These are phyloP conservation scores for Chernovozyma sophiae-reginae DNA, from an alignment of 1,139 yeast species.

Conservation along the genomic window DNA sequence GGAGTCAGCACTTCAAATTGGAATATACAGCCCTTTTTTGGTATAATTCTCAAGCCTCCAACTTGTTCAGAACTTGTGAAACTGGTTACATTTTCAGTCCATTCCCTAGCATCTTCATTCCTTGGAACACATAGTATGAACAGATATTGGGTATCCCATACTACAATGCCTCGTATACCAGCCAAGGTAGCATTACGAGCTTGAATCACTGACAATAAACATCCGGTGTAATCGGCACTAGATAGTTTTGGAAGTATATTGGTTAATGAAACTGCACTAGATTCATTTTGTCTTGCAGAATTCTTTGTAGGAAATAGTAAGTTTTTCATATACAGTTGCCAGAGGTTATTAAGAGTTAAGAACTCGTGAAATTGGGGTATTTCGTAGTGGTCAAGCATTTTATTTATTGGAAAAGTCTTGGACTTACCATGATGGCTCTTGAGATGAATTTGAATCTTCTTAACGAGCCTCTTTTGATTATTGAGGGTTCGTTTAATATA, in stretches of 20 bases:
- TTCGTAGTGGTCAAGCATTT: constrained; percentile 28
- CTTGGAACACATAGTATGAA: constrained; percentile 63
- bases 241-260: constrained; percentile 55
- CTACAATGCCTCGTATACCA: constrained; percentile 72
- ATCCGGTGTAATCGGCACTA: constrained; percentile 83
- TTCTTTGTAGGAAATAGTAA: constrained; percentile 35
- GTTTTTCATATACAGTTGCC: constrained; percentile 60
- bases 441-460: constrained; percentile 27
- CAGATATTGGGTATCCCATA: constrained; percentile 81
- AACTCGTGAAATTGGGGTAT: constrained; percentile 56
- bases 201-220: constrained; percentile 55
- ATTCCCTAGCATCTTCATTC: constrained; percentile 30
- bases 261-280: constrained; percentile 12
- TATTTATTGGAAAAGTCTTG: constrained; percentile 23
- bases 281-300: not conserved
- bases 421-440: not conserved
- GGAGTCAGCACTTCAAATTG: constrained; percentile 45
- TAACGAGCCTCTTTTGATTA: constrained; percentile 35
- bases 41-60: constrained; percentile 53
- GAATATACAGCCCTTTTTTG: constrained; percentile 61
- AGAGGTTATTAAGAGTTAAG: constrained; percentile 46
- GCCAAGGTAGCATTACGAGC: constrained; percentile 55
- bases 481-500: constrained; percentile 36
- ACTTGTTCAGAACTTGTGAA: constrained; percentile 31
- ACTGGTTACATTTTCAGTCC: constrained; percentile 15